A percentile compares a stretch with the other conserved stretches of the same genome.
Conservation (phyloP, 2,329 filamentous ascomycete species). For the Aureobasidium sp. region DNA sequence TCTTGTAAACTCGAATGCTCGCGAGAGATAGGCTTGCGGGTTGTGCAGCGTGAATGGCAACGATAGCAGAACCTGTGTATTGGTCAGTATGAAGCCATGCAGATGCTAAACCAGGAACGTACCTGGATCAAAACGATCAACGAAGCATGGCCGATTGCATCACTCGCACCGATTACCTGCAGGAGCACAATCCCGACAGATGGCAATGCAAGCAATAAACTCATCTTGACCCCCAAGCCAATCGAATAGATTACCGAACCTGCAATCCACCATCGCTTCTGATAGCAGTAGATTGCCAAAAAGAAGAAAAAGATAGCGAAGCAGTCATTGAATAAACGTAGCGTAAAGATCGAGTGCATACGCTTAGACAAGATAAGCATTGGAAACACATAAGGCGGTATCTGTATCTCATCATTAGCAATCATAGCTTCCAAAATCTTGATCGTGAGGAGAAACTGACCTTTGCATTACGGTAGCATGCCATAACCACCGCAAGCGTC, state of each 20-base stretch:
- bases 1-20: slow-evolving; percentile 91
- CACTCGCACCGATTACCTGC: slow-evolving; percentile 72
- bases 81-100: background rate
- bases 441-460: background rate
- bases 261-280: slow-evolving; percentile 76
- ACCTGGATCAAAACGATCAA: slow-evolving; percentile 85
- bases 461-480: slow-evolving; percentile 77
- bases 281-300: slow-evolving; percentile 80
- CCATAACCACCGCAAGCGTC: slow-evolving; percentile 80
- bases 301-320: slow-evolving; percentile 89
- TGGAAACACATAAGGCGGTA: slow-evolving; percentile 88
- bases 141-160: slow-evolving; percentile 72
- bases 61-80: slow-evolving; percentile 57
- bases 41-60: slow-evolving; percentile 76
- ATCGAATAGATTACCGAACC: slow-evolving; percentile 79
- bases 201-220: slow-evolving; percentile 82
- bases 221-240: slow-evolving; percentile 95
- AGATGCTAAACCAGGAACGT: slow-evolving; percentile 33
- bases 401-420: slow-evolving; percentile 48
- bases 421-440: background rate
- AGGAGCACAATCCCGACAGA: slow-evolving; percentile 82
- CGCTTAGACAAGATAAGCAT: slow-evolving; percentile 91
- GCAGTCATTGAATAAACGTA: slow-evolving; percentile 97
- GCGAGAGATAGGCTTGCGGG: slow-evolving; percentile 75
- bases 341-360: slow-evolving; percentile 91